These are phyloP conservation scores for Aspergillus intermedius DNA, from an alignment of 2,329 filamentous ascomycete species.

Conservation along the genomic window DNA sequence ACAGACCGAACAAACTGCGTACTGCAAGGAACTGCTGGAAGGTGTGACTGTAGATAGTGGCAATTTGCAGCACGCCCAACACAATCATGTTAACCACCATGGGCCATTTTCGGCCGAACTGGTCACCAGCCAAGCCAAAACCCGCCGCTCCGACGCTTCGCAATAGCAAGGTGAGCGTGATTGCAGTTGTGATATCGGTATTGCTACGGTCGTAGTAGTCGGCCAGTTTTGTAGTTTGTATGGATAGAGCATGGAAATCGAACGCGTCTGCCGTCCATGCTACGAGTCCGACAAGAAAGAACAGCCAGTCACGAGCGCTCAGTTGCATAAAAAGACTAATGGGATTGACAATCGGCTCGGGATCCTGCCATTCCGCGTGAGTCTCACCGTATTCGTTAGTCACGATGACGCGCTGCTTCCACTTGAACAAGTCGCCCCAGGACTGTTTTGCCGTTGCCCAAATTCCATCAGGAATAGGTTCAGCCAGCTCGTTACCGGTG, in stretches of 20 bases:
- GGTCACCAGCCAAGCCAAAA: conserved; percentile 73
- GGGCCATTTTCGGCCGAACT: conserved; percentile 71
- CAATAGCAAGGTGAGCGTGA: conserved; percentile 61
- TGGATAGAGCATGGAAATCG: conserved; percentile 74
- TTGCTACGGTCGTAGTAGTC: conserved; percentile 54
- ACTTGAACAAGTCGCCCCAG: conserved; percentile 60
- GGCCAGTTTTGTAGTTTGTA: conserved; percentile 67
- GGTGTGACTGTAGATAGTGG: conserved; percentile 67
- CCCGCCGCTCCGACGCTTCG: conserved; percentile 67
- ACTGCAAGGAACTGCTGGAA: conserved; percentile 71
- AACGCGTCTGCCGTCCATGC: conserved; percentile 80
- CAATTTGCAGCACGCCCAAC: conserved; percentile 63
- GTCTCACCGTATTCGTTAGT: conserved; percentile 53
- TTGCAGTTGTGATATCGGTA: conserved; percentile 61
- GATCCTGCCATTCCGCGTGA: conserved; percentile 60
- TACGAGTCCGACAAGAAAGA: conserved; percentile 66
- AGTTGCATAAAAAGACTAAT: conserved; percentile 62
- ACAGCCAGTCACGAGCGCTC: conserved; percentile 62
- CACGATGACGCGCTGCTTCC: conserved; percentile 64
- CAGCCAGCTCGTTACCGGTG: conserved; percentile 48
- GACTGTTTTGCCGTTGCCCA: conserved; percentile 60
- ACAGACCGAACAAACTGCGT: conserved; percentile 65
- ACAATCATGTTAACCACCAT: conserved; percentile 76
- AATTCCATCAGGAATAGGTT: conserved; percentile 61
- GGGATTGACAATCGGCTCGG: conserved; percentile 62